phyloP scores from a whole-genome alignment of 2,329 filamentous ascomycete genomes.

The Pestalotiopsis sp. region DNA sequence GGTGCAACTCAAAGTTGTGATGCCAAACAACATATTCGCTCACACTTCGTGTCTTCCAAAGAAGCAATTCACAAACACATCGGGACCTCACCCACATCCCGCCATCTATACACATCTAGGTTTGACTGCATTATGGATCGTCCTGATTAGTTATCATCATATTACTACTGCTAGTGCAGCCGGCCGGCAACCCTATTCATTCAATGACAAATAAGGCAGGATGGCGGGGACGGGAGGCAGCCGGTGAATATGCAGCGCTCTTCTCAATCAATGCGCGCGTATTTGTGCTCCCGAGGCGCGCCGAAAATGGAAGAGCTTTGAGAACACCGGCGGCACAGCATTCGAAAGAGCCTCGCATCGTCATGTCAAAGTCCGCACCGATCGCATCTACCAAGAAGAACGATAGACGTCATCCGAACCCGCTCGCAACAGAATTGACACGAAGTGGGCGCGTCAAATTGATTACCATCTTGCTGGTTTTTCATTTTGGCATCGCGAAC shows the following conservation, averaged over 20 bases:
- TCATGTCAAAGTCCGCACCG: not conserved
- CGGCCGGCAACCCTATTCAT: not conserved
- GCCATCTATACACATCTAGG: too few relatives aligned
- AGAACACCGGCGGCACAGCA: not conserved
- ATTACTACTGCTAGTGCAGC: not conserved
- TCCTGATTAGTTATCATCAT: not conserved
- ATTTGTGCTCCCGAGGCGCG: not conserved
- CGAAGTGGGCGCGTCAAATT: conserved; percentile 8
- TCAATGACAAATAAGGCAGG: not conserved
- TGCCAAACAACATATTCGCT: too few relatives aligned
- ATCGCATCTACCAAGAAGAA: not conserved
- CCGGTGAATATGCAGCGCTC: not conserved
- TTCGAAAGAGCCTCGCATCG: not conserved
- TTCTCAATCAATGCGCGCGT: not conserved
- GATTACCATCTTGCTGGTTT: not conserved
- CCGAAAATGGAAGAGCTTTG: not conserved
- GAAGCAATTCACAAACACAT: not conserved
- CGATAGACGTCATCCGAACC: not conserved
- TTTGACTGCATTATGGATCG: not conserved
- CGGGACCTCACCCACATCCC: not conserved
- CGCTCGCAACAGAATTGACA: not conserved
- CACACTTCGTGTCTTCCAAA: not conserved
- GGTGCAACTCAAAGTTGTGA: not conserved
- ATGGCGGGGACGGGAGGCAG: not conserved
- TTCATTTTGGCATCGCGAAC: too few relatives aligned